Base-by-base conservation (phyloP, 73 alveolate species). In the Tetrahymena borealis region DNA sequence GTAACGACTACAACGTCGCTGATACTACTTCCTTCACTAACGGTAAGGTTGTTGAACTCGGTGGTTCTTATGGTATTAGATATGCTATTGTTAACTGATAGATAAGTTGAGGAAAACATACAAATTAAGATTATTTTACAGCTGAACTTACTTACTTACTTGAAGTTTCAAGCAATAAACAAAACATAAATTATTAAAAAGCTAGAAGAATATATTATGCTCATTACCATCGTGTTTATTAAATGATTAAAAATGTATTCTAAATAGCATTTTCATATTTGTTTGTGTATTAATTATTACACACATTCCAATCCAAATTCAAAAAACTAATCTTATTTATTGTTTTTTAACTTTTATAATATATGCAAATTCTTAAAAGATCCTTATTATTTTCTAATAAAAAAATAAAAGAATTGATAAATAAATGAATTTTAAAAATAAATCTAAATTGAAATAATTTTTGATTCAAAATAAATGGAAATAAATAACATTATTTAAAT, bases 11-110 rank as follows among this genome's bases (percentile, higher is more conserved):
- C 85, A 60, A 60, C 28, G 85, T 60, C 28, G 85, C 85, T 60
- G 85, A 60, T 20, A 60, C 10, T 35, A 60, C n/a, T 32, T 32
- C 35, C 16, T 60, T 60, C 85, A 39, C 7, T 39, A 35, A 60
- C 20, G 85, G 85, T 9, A 60, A 60, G 85, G 85, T 60, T 60
- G 85, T 60, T 60, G 85, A 60, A 24, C 85, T 60, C 28, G 85
- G 85, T 60, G 85, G 85, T 60, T 60, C 85, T 60, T 60, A 60
- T 60, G 85, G 85, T 60, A 60, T 60, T 60, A 60, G 85, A 60
- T 60, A 3, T n/a, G 85, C 85, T 60, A 60, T 60, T 60, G 85
- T 60, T n/a, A 60, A 60, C 85, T 60, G 85, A 60, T 15, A 18
- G 28, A 60, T 28, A 32, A 24, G 2, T 9, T 60, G 33, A 18